phyloP scores from a whole-genome alignment of 139 green algal genomes.

The Picochlorum sp. region DNA sequence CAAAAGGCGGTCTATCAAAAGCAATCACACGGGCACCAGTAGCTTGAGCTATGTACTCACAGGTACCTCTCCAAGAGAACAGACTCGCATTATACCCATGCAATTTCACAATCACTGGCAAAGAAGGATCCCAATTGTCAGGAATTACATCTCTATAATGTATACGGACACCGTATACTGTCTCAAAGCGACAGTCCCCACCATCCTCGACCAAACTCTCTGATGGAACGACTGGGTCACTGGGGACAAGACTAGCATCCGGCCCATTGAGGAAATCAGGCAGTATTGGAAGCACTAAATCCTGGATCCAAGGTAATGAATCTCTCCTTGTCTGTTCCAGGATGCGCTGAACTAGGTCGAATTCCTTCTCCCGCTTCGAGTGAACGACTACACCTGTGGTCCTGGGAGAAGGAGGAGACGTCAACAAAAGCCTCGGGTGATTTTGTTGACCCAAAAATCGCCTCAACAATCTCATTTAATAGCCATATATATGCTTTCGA shows the following conservation, averaged over 20 bases:
- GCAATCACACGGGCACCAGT: slow-evolving; percentile 36
- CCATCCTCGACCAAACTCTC: slow-evolving; percentile 39
- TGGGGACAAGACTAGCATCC: slow-evolving; percentile 5
- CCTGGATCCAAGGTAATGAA: slow-evolving; percentile 27
- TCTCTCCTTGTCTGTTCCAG: not conserved
- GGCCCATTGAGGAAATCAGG: not conserved
- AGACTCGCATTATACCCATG: slow-evolving; percentile 54
- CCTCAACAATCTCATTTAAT: no score
- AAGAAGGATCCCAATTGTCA: slow-evolving; percentile 1
- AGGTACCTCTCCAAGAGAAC: slow-evolving; percentile 41
- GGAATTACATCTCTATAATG: slow-evolving; percentile 52
- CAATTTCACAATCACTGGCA: slow-evolving; percentile 41
- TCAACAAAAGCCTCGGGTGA: no score
- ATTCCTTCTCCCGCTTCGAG: no score
- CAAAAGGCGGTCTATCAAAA: slow-evolving; percentile 61
- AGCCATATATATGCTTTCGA: no score
- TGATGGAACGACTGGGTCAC: slow-evolving; percentile 33
- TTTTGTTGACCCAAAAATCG: no score
- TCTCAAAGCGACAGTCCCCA: slow-evolving; percentile 40
- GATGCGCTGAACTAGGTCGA: not conserved
- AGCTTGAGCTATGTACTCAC: slow-evolving; percentile 21
- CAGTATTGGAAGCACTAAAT: slow-evolving; percentile 33
- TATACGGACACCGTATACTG: slow-evolving; percentile 34
- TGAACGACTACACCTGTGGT: no score
- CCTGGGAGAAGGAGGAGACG: no score